Conservation (phyloP, 2,329 filamentous ascomycete genomes). For the Teratosphaeria epicoccoides region DNA sequence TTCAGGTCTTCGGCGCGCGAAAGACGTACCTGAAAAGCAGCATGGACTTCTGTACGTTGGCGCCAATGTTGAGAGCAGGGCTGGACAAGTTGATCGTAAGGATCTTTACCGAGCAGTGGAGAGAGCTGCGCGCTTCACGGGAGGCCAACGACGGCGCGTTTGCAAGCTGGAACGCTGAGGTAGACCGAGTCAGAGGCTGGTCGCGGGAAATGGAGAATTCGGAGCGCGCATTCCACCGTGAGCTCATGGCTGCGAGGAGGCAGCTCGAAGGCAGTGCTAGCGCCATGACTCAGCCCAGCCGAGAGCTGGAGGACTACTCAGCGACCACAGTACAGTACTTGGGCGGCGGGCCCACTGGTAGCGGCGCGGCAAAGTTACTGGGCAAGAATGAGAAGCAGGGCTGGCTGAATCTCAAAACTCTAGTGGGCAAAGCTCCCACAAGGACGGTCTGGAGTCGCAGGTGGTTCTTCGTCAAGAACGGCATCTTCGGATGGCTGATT, state of each 20-base stretch:
- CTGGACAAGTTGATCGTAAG: conserved; percentile 80
- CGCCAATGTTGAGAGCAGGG: conserved; percentile 71
- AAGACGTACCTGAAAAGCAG: conserved; percentile 84
- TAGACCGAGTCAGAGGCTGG: conserved; percentile 89
- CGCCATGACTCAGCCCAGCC: conserved; percentile 61
- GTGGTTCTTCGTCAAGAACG: conserved; percentile 94
- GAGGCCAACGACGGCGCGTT: conserved; percentile 54
- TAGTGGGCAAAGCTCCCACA: conserved; percentile 71
- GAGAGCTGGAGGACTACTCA: conserved; percentile 88
- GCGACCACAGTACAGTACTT: conserved; percentile 82
- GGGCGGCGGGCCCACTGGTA: conserved; percentile 48
- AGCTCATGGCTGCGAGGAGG: conserved; percentile 66
- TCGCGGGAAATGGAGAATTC: conserved; percentile 84
- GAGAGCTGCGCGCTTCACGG: conserved; percentile 64
- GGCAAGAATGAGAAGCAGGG: conserved; percentile 70
- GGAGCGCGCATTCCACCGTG: conserved; percentile 72
- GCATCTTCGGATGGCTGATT: conserved; percentile 89
- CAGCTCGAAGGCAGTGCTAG: conserved; percentile 74
- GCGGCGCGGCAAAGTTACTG: conserved; percentile 5
- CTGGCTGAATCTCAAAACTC: conserved; percentile 76
- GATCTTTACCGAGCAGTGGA: conserved; percentile 78
- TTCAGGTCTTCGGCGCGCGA: conserved; percentile 84
- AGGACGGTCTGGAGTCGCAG: conserved; percentile 80
- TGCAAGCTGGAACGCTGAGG: conserved; percentile 61
- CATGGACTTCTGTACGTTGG: conserved; percentile 84